phyloP scores from a whole-genome alignment of 768 basidiomycete genomes.

The Macrolepiota albuminosa region DNA sequence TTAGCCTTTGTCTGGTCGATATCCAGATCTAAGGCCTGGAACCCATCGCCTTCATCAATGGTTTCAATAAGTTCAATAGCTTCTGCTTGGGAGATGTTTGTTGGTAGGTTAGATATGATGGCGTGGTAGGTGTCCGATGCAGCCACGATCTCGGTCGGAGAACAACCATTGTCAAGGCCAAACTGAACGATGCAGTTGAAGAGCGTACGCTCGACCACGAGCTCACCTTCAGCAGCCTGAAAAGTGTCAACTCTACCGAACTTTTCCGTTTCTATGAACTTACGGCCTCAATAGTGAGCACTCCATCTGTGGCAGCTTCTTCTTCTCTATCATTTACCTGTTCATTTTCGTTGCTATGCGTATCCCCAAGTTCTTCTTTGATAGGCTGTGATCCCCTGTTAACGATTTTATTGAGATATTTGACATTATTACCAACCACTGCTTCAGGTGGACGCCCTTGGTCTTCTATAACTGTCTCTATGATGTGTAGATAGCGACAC shows the following conservation, averaged over 20 bases:
- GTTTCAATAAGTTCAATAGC: slow-evolving; percentile 24
- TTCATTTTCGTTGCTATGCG: background rate
- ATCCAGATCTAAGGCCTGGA: slow-evolving; percentile 20
- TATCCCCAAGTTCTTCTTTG: background rate
- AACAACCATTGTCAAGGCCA: slow-evolving; percentile 25
- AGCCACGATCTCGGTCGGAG: slow-evolving; percentile 26
- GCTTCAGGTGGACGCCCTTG: background rate
- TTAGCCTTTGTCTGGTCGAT: slow-evolving; percentile 16
- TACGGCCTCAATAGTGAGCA: background rate
- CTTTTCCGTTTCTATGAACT: background rate
- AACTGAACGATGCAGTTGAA: slow-evolving; percentile 26
- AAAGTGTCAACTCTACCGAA: background rate
- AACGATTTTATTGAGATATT: background rate
- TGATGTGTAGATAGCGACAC: slow-evolving; percentile 26
- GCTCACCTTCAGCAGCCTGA: background rate
- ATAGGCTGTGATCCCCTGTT: background rate
- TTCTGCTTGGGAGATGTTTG: slow-evolving; percentile 22
- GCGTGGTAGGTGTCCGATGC: slow-evolving; percentile 30
- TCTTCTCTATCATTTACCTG: background rate
- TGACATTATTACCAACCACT: background rate
- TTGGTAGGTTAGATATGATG: slow-evolving; percentile 37
- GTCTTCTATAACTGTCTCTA: slow-evolving; percentile 11
- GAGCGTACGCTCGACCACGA: slow-evolving; percentile 17
- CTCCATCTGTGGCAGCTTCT: background rate
- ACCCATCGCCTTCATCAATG: slow-evolving; percentile 25